A percentile compares a stretch with the other conserved stretches of the same genome.
phyloP scores from a whole-genome alignment of 1,284 basidiomycete species.

The Cutaneotrichosporon cyanovorans region DNA sequence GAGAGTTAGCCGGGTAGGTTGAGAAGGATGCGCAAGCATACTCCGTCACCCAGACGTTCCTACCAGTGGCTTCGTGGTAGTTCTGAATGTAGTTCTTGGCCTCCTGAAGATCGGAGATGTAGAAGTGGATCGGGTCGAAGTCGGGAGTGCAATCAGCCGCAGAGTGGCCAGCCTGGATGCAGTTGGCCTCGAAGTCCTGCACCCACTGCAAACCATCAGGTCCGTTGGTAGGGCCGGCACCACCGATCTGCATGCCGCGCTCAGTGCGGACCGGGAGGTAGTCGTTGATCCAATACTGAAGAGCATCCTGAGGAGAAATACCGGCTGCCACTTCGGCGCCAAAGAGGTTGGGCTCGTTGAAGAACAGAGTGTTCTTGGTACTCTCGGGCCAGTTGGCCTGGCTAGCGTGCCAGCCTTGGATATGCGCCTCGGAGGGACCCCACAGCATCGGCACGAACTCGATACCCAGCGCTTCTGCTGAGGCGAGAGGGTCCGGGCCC shows the following conservation, averaged over 20 bases:
- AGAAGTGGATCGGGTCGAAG: slow-evolving; percentile 1
- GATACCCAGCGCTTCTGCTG: not conserved
- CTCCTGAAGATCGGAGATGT: not conserved
- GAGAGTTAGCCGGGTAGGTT: not conserved
- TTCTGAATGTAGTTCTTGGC: not conserved
- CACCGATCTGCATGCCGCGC: not conserved
- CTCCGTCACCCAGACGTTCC: slow-evolving; percentile 1
- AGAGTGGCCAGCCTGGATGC: not conserved
- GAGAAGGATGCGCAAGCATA: not conserved
- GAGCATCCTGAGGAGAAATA: not conserved
- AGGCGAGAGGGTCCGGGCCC: slow-evolving; percentile 18
- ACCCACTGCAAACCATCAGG: not conserved
- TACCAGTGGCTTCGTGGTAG: not conserved
- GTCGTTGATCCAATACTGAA: not conserved
- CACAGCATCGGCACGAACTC: slow-evolving; percentile 3
- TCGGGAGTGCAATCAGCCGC: not conserved
- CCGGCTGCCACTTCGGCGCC: not conserved
- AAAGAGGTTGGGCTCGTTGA: slow-evolving; percentile 2
- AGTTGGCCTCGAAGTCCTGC: not conserved
- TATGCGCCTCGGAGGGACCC: not conserved
- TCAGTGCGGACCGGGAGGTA: not conserved
- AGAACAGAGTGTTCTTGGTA: slow-evolving; percentile 1
- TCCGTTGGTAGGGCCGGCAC: not conserved
- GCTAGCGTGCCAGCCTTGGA: not conserved
- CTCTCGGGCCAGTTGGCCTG: not conserved